Evolutionary conservation across 169 alveolate species (phyloP).

Genomic region (Eimeria sp.): DNA sequence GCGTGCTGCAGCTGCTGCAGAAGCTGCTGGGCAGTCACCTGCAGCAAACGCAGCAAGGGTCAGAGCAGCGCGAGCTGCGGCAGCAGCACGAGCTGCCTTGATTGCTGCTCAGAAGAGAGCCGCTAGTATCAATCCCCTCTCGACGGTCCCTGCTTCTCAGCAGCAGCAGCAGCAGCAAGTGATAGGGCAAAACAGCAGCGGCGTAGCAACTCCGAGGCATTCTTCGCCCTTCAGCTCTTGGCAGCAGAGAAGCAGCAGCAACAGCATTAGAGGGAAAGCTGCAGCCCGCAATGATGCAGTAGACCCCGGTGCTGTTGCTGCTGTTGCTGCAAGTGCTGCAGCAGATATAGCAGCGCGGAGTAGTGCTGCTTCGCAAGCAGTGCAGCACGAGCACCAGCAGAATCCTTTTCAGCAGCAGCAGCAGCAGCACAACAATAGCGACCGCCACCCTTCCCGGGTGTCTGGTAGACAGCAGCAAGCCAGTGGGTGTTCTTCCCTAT

Average conservation of each 20-base stretch:
- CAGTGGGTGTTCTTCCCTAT: neutral
- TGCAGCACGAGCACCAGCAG: slow-evolving; percentile 14
- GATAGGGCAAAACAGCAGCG: neutral
- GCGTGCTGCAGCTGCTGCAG: slow-evolving; percentile 76
- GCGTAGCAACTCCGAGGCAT: neutral
- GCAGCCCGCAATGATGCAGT: neutral
- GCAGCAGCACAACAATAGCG: slow-evolving; percentile 23
- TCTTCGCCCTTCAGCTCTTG: neutral
- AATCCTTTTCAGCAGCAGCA: neutral
- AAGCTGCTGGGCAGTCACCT: slow-evolving; percentile 61
- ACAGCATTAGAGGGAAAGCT: neutral
- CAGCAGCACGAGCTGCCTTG: slow-evolving; percentile 60
- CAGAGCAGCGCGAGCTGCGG: slow-evolving; percentile 60
- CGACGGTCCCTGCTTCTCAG: neutral
- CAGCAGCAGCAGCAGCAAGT: slow-evolving; percentile 16
- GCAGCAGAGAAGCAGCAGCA: neutral
- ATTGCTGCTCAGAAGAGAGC: slow-evolving; percentile 37
- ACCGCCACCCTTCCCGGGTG: neutral
- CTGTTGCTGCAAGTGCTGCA: neutral
- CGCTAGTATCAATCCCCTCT: neutral
- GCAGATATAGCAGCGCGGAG: neutral
- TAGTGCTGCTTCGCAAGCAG: neutral
- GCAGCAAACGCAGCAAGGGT: slow-evolving; percentile 45
- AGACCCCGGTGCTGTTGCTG: neutral
- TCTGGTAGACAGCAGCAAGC: neutral